These are phyloP conservation scores for Chaetomium fimeti DNA, from an alignment of 495 filamentous ascomycete genomes.

Conservation along the genomic window DNA sequence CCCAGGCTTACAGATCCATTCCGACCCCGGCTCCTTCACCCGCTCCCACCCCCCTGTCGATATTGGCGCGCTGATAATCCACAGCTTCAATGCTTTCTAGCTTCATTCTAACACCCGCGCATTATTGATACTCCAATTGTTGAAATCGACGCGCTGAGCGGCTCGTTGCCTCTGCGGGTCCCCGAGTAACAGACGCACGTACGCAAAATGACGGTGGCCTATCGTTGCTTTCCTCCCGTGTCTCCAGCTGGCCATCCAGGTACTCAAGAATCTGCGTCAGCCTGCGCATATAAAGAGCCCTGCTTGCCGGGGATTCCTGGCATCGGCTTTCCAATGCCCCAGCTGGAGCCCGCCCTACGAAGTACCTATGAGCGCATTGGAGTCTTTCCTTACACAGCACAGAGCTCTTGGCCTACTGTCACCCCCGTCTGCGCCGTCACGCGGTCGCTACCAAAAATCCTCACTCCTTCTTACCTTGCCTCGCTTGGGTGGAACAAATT, in stretches of 20 bases:
- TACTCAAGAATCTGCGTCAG: slow-evolving; percentile 2
- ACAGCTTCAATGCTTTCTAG: not conserved
- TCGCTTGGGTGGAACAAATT: not conserved
- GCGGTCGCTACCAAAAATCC: not conserved
- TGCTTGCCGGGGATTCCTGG: slow-evolving; percentile 11
- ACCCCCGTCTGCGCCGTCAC: not conserved
- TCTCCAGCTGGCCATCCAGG: slow-evolving; percentile 12
- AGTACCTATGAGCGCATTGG: not conserved
- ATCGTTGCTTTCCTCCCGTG: too few relatives aligned
- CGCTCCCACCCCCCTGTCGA: slow-evolving; percentile 17
- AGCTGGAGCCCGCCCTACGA: not conserved
- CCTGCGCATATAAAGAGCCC: slow-evolving; percentile 19
- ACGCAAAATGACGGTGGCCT: too few relatives aligned
- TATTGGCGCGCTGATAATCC: slow-evolving; percentile 8
- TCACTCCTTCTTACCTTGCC: not conserved
- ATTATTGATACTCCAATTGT: slow-evolving; percentile 22
- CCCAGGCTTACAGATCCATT: not conserved
- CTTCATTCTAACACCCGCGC: slow-evolving; percentile 12
- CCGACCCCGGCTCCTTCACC: not conserved
- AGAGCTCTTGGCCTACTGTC: too few relatives aligned
- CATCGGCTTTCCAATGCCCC: not conserved
- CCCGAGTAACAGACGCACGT: not conserved
- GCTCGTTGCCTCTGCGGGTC: slow-evolving; percentile 11
- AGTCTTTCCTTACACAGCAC: too few relatives aligned
- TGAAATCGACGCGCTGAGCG: slow-evolving; percentile 1